Evolutionary conservation across 2,329 filamentous ascomycete genomes (phyloP).

Genomic region (Claviceps paspali): DNA sequence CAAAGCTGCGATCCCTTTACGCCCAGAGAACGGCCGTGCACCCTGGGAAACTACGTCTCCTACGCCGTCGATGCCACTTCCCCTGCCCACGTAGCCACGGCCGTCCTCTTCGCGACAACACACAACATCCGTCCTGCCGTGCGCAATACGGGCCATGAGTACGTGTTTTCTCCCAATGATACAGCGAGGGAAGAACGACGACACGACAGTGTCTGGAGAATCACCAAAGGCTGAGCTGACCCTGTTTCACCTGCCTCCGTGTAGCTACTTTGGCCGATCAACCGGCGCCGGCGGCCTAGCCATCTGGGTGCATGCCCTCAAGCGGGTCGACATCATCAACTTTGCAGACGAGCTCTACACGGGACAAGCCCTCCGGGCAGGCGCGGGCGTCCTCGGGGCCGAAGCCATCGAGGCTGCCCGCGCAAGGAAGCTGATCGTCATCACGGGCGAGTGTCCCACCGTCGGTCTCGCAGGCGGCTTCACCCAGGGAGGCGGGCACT

Average conservation of each 20-base stretch:
- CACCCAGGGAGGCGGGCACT: too few species aligned
- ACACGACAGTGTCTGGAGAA: too few species aligned
- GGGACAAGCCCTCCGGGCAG: background rate
- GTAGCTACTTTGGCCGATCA: conserved; percentile 27
- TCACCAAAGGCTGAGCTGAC: too few species aligned
- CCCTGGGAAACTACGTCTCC: conserved; percentile 24
- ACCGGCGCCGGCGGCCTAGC: conserved; percentile 42
- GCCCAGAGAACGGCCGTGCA: conserved; percentile 22
- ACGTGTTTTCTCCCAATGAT: too few species aligned
- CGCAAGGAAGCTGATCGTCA: background rate
- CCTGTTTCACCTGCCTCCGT: background rate
- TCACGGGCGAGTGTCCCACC: background rate
- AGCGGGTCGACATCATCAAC: conserved; percentile 17
- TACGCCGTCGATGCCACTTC: conserved; percentile 20
- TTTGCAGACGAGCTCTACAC: background rate
- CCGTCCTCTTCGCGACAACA: conserved; percentile 16
- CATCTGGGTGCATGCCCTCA: conserved; percentile 42
- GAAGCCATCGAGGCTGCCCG: background rate
- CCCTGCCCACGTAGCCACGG: conserved; percentile 17
- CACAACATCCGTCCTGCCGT: conserved; percentile 33
- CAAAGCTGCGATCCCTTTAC: conserved; percentile 20
- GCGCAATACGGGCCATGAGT: conserved; percentile 38
- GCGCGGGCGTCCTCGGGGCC: background rate
- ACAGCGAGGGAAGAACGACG: too few species aligned
- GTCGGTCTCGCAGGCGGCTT: too few species aligned